Evolutionary conservation across 371 early-diverging fungal genomes (phyloP).

Genomic region (Chytridium lagenaria): DNA sequence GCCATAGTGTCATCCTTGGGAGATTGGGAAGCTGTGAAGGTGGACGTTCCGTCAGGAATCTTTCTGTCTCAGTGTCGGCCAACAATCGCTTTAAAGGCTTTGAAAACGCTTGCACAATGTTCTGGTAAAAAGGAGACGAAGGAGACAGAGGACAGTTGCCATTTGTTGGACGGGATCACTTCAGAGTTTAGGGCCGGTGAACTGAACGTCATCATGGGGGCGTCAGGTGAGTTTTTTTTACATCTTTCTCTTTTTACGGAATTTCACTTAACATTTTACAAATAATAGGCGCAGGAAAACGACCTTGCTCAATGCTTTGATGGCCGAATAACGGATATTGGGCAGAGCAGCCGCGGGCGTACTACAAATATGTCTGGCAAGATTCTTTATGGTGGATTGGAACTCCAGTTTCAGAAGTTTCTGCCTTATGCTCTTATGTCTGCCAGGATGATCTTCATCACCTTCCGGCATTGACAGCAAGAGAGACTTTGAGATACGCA

Average conservation of each 20-base stretch:
- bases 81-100: conserved; percentile 12
- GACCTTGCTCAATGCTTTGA: conserved; percentile 72
- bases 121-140: background rate
- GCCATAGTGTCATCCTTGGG: too few relatives aligned
- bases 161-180: conserved; percentile 64
- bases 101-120: too few relatives aligned
- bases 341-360: conserved; percentile 17
- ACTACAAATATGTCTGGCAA: conserved; percentile 26
- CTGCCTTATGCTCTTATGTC: conserved; percentile 43
- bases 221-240: conserved; percentile 53
- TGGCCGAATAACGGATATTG: conserved; percentile 48
- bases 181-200: conserved; percentile 65
- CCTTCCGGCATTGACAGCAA: conserved; percentile 49
- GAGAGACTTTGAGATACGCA: conserved; percentile 50
- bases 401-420: conserved; percentile 26
- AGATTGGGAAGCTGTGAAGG: background rate
- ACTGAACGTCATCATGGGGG: conserved; percentile 78
- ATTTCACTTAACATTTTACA: background rate
- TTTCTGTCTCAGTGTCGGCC: conserved; percentile 26
- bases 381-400: conserved; percentile 39
- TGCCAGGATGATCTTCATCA: conserved; percentile 51
- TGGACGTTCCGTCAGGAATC: conserved; percentile 29
- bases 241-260: background rate
- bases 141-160: conserved; percentile 3
- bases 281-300: conserved; percentile 70